These are phyloP conservation scores for Ustilago curta DNA, from an alignment of 1,284 basidiomycete genomes.

Conservation along the genomic window DNA sequence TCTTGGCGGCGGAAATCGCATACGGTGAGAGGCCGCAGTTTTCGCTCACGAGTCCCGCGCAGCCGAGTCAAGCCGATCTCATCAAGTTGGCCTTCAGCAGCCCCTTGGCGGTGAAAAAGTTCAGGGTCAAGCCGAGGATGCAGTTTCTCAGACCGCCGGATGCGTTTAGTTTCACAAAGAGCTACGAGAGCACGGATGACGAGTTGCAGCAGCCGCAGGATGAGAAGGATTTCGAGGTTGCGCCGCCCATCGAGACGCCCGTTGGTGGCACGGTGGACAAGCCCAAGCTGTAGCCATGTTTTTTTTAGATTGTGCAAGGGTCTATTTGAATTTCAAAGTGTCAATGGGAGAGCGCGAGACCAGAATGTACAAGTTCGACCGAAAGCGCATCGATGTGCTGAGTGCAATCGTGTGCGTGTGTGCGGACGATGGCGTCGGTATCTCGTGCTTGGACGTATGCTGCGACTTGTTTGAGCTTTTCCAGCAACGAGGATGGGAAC, in stretches of 20 bases:
- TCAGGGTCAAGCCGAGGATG: conserved; percentile 63
- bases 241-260: conserved; percentile 14
- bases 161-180: conserved; percentile 22
- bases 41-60: conserved; percentile 20
- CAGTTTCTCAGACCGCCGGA: conserved; percentile 44
- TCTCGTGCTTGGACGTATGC: conserved; percentile 31
- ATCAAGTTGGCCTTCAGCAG: conserved; percentile 59
- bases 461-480: conserved; percentile 28
- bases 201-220: conserved; percentile 47
- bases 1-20: conserved; percentile 57
- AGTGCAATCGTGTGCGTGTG: conserved; percentile 53
- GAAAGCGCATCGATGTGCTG: conserved; percentile 31
- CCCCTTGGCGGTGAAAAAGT: conserved; percentile 50
- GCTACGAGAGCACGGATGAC: conserved; percentile 24
- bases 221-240: conserved; percentile 34
- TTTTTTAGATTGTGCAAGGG: background rate
- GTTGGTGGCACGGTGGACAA: background rate
- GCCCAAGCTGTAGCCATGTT: conserved; percentile 29
- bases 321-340: background rate
- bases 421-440: conserved; percentile 50
- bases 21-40: conserved; percentile 46
- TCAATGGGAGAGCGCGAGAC: conserved; percentile 8
- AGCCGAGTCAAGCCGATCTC: conserved; percentile 52
- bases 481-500: conserved; percentile 24
- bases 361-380: conserved; percentile 20